These are phyloP conservation scores for Picea sitchensis DNA, from an alignment of 75 land plant species.

Conservation along the genomic window DNA sequence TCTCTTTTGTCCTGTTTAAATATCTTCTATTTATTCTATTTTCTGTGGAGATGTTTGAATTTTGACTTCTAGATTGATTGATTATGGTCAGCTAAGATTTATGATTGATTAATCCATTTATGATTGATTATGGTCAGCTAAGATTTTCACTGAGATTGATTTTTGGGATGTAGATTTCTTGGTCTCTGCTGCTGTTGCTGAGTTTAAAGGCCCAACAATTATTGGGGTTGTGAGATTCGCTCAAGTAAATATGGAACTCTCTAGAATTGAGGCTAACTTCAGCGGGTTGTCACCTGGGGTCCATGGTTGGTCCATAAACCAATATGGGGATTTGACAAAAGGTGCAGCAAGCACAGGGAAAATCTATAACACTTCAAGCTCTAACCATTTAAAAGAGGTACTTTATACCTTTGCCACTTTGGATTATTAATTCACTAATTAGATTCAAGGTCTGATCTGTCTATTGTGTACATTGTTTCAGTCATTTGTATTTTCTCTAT, in stretches of 20 bases:
- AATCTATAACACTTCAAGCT: conserved; percentile 41
- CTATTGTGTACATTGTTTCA: neutral
- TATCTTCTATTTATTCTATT: neutral
- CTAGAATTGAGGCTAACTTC: conserved; percentile 87
- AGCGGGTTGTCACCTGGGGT: conserved; percentile 86
- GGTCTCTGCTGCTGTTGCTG: conserved; percentile 92
- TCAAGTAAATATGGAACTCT: conserved; percentile 89
- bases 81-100: neutral
- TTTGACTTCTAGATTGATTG: neutral
- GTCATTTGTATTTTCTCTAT: neutral
- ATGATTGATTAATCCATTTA: neutral
- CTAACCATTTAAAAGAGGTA: conserved; percentile 31
- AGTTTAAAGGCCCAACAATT: conserved; percentile 89
- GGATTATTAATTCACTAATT: neutral
- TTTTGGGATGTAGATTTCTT: conserved; percentile 54
- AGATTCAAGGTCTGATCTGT: neutral
- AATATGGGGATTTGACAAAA: conserved; percentile 87
- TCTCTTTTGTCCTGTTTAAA: neutral
- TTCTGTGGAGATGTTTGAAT: neutral
- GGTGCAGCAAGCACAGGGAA: conserved; percentile 95
- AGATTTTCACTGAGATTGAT: neutral
- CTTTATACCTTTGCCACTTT: neutral
- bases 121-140: neutral
- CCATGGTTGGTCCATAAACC: conserved; percentile 92
- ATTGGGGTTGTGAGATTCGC: conserved; percentile 92